phyloP scores from a whole-genome alignment of 192 early-diverging fungal species.

The Coemansia sp. region DNA sequence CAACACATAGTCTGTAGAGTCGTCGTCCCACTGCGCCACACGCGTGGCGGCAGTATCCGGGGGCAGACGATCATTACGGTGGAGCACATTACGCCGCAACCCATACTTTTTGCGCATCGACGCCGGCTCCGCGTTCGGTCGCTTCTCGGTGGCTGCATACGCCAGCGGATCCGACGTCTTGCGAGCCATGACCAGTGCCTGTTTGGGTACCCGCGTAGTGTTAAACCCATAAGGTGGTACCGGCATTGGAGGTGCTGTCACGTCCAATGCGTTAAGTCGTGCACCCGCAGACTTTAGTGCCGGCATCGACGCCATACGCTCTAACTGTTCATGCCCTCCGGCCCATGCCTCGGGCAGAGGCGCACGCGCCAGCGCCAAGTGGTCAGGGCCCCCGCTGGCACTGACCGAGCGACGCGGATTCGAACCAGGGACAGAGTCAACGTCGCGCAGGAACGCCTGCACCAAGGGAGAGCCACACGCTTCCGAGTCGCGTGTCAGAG shows the following conservation, averaged over 20 bases:
- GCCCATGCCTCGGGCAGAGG: conserved; percentile 18
- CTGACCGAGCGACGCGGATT: too few species aligned
- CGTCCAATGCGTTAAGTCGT: conserved; percentile 23
- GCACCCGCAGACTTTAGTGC: conserved; percentile 28
- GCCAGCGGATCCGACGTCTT: conserved; percentile 45
- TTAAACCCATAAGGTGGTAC: conserved; percentile 9
- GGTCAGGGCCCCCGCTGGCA: too few species aligned
- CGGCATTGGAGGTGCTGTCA: conserved; percentile 23
- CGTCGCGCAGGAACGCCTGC: conserved; percentile 47
- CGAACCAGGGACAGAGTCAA: too few species aligned
- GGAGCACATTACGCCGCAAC: conserved; percentile 41
- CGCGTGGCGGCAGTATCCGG: conserved; percentile 33
- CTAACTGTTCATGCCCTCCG: conserved; percentile 30
- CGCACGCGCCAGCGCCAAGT: conserved; percentile 12
- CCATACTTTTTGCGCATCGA: conserved; percentile 50
- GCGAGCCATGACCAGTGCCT: conserved; percentile 23
- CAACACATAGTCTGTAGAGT: conserved; percentile 46
- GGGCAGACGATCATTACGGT: conserved; percentile 33
- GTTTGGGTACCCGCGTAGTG: not conserved
- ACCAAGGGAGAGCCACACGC: conserved; percentile 17
- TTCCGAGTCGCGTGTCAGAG: conserved; percentile 25
- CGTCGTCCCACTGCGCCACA: conserved; percentile 1
- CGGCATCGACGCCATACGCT: conserved; percentile 51
- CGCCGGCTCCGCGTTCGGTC: conserved; percentile 21
- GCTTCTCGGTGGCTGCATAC: conserved; percentile 41